These are phyloP conservation scores for Microstegium vimineum DNA, from an alignment of 176 grass and related monocot genomes.

Conservation along the genomic window DNA sequence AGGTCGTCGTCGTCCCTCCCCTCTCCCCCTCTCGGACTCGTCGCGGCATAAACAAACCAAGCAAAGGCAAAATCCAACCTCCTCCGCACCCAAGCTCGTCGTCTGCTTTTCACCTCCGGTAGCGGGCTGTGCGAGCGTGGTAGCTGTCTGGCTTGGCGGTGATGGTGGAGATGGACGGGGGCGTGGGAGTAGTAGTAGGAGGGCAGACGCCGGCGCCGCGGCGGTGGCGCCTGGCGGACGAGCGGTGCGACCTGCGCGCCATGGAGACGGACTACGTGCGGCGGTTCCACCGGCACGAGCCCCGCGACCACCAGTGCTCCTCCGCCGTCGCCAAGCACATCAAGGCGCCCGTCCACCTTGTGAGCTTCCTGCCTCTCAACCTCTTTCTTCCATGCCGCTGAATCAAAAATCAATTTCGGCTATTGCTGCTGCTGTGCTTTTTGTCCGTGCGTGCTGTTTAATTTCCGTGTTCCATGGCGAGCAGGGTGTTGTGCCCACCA, in stretches of 20 bases:
- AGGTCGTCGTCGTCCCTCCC: not conserved
- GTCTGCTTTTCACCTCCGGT: constrained; percentile 23
- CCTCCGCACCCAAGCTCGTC: not conserved
- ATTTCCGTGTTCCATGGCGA: not conserved
- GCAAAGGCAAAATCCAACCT: constrained; percentile 21
- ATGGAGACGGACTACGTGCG: constrained; percentile 72
- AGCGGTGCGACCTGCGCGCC: constrained; percentile 42
- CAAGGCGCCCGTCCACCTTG: constrained; percentile 82
- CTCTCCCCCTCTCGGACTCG: not conserved
- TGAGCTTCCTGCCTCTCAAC: constrained; percentile 13
- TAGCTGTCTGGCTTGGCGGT: not conserved
- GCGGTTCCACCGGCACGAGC: constrained; percentile 62
- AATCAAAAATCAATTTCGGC: not conserved
- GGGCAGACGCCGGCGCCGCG: not conserved
- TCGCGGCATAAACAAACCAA: constrained; percentile 18
- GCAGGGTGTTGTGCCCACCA: not conserved
- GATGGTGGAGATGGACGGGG: constrained; percentile 45
- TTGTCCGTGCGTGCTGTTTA: not conserved
- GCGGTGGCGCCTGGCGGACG: constrained; percentile 68
- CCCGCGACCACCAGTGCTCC: constrained; percentile 72
- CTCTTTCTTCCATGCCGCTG: not conserved
- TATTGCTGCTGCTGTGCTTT: not conserved
- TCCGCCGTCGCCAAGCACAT: constrained; percentile 84
- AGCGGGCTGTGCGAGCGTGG: not conserved
- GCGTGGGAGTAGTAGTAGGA: constrained; percentile 1